phyloP scores from a whole-genome alignment of 441 rosid species.

The Bocquillonia castaneifolia region DNA sequence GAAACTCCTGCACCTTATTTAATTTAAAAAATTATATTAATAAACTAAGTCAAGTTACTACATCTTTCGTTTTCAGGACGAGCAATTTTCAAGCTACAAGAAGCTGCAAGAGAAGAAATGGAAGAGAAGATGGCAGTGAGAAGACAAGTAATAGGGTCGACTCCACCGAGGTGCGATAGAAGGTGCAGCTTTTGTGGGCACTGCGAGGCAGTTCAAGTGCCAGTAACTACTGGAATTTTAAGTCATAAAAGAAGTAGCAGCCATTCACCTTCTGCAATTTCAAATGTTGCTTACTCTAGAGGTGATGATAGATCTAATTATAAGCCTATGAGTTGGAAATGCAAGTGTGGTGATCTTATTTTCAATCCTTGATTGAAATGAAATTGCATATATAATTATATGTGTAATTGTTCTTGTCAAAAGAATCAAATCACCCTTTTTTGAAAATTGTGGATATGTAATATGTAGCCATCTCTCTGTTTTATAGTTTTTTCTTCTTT shows the following conservation, averaged over 20 bases:
- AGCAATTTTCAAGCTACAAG: constrained; percentile 26
- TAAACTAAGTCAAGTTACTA: no score
- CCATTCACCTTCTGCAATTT: constrained; percentile 23
- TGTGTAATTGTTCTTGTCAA: background rate
- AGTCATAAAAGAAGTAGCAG: constrained; percentile 21
- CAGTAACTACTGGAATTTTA: constrained; percentile 37
- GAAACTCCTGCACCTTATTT: no score
- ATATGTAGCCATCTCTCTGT: no score
- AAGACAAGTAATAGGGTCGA: constrained; percentile 65
- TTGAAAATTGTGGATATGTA: constrained; percentile 8
- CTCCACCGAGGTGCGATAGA: constrained; percentile 80
- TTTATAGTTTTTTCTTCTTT: no score
- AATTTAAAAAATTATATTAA: no score
- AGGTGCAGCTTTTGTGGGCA: constrained; percentile 65
- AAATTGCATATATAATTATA: background rate
- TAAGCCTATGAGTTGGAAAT: constrained; percentile 97
- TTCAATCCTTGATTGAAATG: constrained; percentile 58
- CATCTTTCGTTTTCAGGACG: constrained; percentile 29
- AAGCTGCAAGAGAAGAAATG: constrained; percentile 22
- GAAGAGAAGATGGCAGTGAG: constrained; percentile 31
- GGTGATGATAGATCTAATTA: constrained; percentile 71
- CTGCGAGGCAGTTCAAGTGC: constrained; percentile 88
- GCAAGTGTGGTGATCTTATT: constrained; percentile 78
- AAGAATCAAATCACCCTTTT: background rate
- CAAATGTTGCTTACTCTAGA: constrained; percentile 40